These are phyloP conservation scores for Barnettozyma salicaria DNA, from an alignment of 805 yeast genomes.

Conservation along the genomic window DNA sequence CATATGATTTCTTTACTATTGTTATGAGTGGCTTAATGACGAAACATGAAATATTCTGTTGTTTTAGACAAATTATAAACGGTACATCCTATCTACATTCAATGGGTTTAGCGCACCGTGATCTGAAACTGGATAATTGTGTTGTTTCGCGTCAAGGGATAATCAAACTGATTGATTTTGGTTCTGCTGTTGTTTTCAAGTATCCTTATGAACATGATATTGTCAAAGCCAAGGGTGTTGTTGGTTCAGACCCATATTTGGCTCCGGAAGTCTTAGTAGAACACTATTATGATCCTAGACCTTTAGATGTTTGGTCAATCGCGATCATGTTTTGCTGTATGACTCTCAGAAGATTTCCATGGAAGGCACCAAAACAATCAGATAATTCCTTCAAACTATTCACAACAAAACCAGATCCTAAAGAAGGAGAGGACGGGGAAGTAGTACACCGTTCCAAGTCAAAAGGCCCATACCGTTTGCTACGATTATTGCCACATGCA, in stretches of 20 bases:
- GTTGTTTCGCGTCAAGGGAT: conserved; percentile 73
- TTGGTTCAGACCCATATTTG: conserved; percentile 93
- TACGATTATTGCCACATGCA: conserved; percentile 63
- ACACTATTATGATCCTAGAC: conserved; percentile 70
- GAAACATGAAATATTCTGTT: conserved; percentile 65
- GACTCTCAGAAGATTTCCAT: conserved; percentile 82
- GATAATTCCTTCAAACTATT: conserved; percentile 75
- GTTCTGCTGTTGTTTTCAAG: conserved; percentile 80
- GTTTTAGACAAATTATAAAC: conserved; percentile 69
- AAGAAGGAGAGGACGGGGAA: conserved; percentile 10
- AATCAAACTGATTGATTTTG: conserved; percentile 86
- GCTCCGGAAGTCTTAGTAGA: conserved; percentile 81
- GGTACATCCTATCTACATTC: conserved; percentile 75
- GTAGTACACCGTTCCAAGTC: conserved; percentile 34
- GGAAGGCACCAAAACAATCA: conserved; percentile 82
- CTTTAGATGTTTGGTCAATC: conserved; percentile 88
- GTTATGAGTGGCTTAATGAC: conserved; percentile 86
- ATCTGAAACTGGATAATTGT: conserved; percentile 87
- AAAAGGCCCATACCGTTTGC: conserved; percentile 66
- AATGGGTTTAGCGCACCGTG: conserved; percentile 89
- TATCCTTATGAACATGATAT: conserved; percentile 53
- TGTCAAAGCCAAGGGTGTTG: conserved; percentile 73
- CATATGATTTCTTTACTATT: conserved; percentile 84
- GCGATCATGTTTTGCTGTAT: conserved; percentile 92
- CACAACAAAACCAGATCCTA: conserved; percentile 34